Percentiles rank a stretch among this genome's conserved stretches.
These are phyloP conservation scores for Lodderomyces orthopsilosis DNA, from an alignment of 1,139 yeast genomes.

Conservation along the genomic window DNA sequence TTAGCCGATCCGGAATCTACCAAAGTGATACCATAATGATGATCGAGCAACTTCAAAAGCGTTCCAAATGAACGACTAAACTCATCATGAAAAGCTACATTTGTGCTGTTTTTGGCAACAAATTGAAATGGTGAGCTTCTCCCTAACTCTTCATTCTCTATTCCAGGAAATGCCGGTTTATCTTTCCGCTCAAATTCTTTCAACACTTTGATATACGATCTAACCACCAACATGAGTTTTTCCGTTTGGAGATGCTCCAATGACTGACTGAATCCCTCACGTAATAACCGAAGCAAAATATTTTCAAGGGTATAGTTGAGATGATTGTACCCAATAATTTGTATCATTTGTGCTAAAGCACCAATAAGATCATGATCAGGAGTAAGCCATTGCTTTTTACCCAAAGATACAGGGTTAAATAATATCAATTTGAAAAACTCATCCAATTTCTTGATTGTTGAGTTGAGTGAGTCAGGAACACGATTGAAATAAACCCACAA, in stretches of 20 bases:
- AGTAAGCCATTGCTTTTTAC: slow-evolving; percentile 71
- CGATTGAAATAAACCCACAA: slow-evolving; percentile 89
- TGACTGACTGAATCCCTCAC: slow-evolving; percentile 48
- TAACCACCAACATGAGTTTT: slow-evolving; percentile 64
- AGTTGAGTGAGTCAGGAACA: slow-evolving; percentile 83
- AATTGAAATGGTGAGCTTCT: slow-evolving; percentile 28
- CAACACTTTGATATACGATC: slow-evolving; percentile 67
- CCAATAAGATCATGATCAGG: slow-evolving; percentile 60
- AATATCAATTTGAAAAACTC: slow-evolving; percentile 55
- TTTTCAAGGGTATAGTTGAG: slow-evolving; percentile 78
- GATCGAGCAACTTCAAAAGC: slow-evolving; percentile 59
- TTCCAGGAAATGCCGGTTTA: slow-evolving; percentile 74
- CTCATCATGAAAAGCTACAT: slow-evolving; percentile 67
- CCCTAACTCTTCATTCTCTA: slow-evolving; percentile 13
- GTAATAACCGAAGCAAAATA: slow-evolving; percentile 61
- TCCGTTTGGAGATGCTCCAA: slow-evolving; percentile 70
- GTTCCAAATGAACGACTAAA: slow-evolving; percentile 62
- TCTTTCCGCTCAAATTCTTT: slow-evolving; percentile 56
- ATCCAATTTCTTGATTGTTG: slow-evolving; percentile 62
- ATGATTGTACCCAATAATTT: slow-evolving; percentile 77
- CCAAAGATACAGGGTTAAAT: slow-evolving; percentile 40
- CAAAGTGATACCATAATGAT: slow-evolving; percentile 51
- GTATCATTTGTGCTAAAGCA: slow-evolving; percentile 66
- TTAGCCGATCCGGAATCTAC: slow-evolving; percentile 16
- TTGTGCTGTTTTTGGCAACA: slow-evolving; percentile 43